phyloP scores from a whole-genome alignment of 2,329 filamentous ascomycete genomes.

The Cladophialophora carrionii region DNA sequence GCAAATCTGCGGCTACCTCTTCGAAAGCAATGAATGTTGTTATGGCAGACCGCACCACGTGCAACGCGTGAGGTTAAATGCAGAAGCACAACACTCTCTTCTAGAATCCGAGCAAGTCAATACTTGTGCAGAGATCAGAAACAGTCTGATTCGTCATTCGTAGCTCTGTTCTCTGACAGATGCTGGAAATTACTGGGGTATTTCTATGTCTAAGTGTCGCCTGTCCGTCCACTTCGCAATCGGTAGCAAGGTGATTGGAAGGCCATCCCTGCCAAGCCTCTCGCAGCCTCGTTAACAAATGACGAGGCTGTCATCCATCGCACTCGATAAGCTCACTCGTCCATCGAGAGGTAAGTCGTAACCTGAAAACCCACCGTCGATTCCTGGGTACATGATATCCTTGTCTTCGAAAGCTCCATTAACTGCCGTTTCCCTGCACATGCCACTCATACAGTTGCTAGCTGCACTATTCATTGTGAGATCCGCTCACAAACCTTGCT shows the following conservation, averaged over 20 bases:
- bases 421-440: background rate
- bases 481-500: background rate
- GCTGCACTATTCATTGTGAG: background rate
- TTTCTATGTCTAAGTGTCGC: slow-evolving; percentile 20
- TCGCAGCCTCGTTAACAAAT: background rate
- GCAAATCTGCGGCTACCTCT: background rate
- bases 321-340: background rate
- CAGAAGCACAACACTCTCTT: background rate
- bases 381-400: background rate
- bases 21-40: background rate
- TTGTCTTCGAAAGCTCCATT: background rate
- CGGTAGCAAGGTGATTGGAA: background rate
- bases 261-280: slow-evolving; percentile 5
- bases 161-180: slow-evolving; percentile 17
- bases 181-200: slow-evolving; percentile 19
- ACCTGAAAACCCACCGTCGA: background rate
- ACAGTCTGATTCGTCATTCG: slow-evolving; percentile 15
- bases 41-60: background rate
- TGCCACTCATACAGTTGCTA: background rate
- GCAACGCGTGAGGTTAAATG: background rate
- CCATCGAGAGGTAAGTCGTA: background rate
- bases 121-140: background rate
- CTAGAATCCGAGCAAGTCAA: background rate
- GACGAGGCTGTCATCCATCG: background rate
- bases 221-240: slow-evolving; percentile 4